phyloP scores from a whole-genome alignment of 2,329 filamentous ascomycete species.

The Aspergillus piperis region DNA sequence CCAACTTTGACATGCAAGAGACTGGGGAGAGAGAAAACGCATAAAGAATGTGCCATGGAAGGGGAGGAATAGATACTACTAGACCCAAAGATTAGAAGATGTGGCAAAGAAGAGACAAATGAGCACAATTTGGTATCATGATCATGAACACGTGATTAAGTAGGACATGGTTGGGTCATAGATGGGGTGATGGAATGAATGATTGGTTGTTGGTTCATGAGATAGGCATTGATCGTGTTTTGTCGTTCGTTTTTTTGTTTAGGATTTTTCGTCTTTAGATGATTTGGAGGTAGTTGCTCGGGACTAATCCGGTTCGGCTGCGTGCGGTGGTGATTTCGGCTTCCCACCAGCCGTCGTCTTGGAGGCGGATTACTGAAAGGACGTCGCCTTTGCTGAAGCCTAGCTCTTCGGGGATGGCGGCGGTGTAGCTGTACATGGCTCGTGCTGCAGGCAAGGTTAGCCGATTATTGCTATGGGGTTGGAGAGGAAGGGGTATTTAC shows the following conservation, averaged over 20 bases:
- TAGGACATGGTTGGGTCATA: conserved; percentile 11
- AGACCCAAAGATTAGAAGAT: no score
- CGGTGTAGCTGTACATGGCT: conserved; percentile 90
- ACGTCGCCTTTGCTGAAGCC: conserved; percentile 91
- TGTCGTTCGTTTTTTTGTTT: background rate
- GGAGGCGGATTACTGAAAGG: conserved; percentile 81
- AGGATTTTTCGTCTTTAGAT: conserved; percentile 40
- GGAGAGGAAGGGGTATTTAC: conserved; percentile 60
- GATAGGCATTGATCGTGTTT: conserved; percentile 5
- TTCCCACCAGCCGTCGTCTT: conserved; percentile 99
- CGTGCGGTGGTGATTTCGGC: conserved; percentile 73
- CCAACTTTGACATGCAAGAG: background rate
- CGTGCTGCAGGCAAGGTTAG: conserved; percentile 62
- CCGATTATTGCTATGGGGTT: background rate
- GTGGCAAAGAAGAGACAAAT: conserved; percentile 4
- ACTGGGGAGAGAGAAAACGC: background rate
- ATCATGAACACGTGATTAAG: conserved; percentile 23
- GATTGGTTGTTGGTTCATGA: conserved; percentile 25
- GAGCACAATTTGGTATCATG: conserved; percentile 22
- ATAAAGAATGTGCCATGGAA: background rate
- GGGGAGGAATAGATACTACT: background rate
- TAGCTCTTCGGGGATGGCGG: conserved; percentile 92
- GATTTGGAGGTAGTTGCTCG: conserved; percentile 67
- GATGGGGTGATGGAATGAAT: conserved; percentile 8
- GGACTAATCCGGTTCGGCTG: conserved; percentile 59